These are phyloP conservation scores for Prunus dulcis DNA, from an alignment of 306 rosid species.

Conservation along the genomic window DNA sequence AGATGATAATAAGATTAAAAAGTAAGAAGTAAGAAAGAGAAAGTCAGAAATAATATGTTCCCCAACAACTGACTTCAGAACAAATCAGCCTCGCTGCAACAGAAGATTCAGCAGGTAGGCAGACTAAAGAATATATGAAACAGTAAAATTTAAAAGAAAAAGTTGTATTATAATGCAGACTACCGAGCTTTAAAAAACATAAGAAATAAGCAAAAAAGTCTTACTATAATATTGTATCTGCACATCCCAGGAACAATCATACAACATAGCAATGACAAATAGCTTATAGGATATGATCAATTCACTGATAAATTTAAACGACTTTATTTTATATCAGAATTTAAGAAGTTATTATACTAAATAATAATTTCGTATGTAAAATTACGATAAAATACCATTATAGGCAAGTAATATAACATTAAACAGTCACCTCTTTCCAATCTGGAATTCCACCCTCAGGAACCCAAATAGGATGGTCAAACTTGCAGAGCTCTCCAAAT, in stretches of 20 bases:
- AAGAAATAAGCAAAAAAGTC: neutral
- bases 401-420: conserved; percentile 48
- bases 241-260: neutral
- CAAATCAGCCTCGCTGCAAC: neutral
- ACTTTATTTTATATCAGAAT: neutral
- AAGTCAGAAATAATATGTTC: neutral
- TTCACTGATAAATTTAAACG: conserved; percentile 25
- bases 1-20: neutral
- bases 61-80: neutral
- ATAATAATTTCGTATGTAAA: conserved; percentile 26
- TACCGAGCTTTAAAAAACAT: neutral
- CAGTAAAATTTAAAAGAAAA: neutral
- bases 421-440: conserved; percentile 99
- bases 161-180: neutral
- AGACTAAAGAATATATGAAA: neutral
- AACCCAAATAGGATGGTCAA: conserved; percentile 99
- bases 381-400: conserved; percentile 36
- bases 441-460: conserved; percentile 99
- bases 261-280: neutral
- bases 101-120: neutral
- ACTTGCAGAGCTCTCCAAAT: conserved; percentile 97
- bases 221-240: neutral
- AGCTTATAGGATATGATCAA: conserved; percentile 15
- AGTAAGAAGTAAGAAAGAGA: neutral
- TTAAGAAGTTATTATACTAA: conserved; percentile 9